Percentiles rank a stretch among this genome's conserved stretches.
Evolutionary conservation across 306 rosid species (phyloP).

Genomic region (Abrus pulchellus): DNA sequence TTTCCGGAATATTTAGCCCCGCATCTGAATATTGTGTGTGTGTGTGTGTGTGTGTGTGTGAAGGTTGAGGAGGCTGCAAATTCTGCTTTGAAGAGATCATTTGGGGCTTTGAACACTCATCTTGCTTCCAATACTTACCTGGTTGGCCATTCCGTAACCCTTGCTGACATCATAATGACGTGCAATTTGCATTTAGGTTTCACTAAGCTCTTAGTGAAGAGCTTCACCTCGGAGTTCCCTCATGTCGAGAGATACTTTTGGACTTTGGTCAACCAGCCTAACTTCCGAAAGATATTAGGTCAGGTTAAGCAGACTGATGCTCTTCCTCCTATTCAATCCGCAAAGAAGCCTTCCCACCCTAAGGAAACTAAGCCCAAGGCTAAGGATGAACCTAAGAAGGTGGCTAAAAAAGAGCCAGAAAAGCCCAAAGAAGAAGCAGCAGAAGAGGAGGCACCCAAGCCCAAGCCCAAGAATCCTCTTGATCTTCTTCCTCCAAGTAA

Average conservation of each 20-base stretch:
- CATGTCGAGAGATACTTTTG: slow-evolving; percentile 92
- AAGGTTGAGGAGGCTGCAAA: slow-evolving; percentile 82
- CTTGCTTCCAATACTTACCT: slow-evolving; percentile 81
- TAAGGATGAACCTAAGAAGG: slow-evolving; percentile 74
- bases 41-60: slow-evolving; percentile 13
- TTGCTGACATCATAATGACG: slow-evolving; percentile 73
- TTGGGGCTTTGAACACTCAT: slow-evolving; percentile 76
- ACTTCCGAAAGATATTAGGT: slow-evolving; percentile 74
- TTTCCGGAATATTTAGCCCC: background rate
- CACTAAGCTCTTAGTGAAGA: slow-evolving; percentile 57
- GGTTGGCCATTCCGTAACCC: slow-evolving; percentile 84
- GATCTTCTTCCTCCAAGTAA: slow-evolving; percentile 91
- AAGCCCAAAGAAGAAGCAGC: slow-evolving; percentile 64
- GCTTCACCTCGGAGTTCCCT: slow-evolving; percentile 85
- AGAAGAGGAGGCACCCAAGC: slow-evolving; percentile 89
- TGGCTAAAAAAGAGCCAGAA: slow-evolving; percentile 43
- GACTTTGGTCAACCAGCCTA: slow-evolving; percentile 91
- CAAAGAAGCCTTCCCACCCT: slow-evolving; percentile 73
- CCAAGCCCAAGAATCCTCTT: slow-evolving; percentile 87
- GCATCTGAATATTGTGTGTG: slow-evolving; percentile 6
- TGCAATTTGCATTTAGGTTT: slow-evolving; percentile 63
- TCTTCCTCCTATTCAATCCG: slow-evolving; percentile 64
- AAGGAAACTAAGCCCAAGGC: slow-evolving; percentile 71
- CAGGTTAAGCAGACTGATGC: slow-evolving; percentile 76
- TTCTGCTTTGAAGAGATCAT: slow-evolving; percentile 69